Evolutionary conservation across 306 rosid genomes (phyloP), one percentile per base, ranked within the genome.

Genomic region (Rosa multiflora): DNA sequence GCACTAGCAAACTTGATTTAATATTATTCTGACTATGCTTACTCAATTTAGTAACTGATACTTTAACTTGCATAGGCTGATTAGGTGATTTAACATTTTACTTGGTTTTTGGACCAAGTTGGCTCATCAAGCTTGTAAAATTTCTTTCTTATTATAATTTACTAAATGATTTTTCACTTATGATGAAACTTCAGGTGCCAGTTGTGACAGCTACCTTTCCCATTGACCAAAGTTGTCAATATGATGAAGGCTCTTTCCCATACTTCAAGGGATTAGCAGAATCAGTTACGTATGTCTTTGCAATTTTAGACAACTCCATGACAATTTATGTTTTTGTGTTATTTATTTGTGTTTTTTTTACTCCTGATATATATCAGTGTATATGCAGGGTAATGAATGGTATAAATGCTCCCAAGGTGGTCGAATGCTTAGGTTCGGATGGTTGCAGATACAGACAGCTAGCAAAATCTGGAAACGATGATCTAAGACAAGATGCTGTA

Each of bases 381-480:
- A 58, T 68, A 62, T 83, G 46, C 92, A 94, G 98, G 86, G 85
- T 94, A 79, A 94, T 94, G 98, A 90, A 86, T 87, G 98, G 98
- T 78, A 78, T 92, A 79, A 94, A 94, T 81, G 97, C 98, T 83
- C 98, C 98, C 44, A 94, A 94, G 85, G 98, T 94, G 83, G 91
- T 94, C 21, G 97, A 90, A 76, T 92, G 98, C 90, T 78, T 86
- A 76, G 98, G 97, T 89, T 94, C 98, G 83, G 97, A 94, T 83
- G 98, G 98, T 62, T 68, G 52, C 75, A 82, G 76, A 78, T 94
- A 92, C 79, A 90, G 92, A 49, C 98, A 94, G 82, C 97, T 94
- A 29, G 98, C 98, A 81, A 94, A 94, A 86, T 94, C 98, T 79
- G 98, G 98, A 86, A 92, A 94, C 77, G 98, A 94, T 69, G 97